Conservation (phyloP, 208 protist genomes). For the Acanthamoeba royreba region DNA sequence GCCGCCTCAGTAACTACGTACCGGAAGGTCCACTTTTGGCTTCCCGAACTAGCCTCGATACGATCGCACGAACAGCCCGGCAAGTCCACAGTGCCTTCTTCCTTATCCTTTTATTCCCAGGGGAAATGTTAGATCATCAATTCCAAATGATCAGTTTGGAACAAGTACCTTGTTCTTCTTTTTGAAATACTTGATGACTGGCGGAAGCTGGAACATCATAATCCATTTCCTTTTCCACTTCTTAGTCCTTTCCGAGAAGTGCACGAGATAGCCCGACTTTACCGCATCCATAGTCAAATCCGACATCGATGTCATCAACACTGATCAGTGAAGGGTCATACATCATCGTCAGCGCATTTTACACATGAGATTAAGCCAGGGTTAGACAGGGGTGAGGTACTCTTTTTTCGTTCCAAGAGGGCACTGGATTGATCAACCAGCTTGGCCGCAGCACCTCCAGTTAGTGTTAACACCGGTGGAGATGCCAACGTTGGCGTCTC, state of each 20-base stretch:
- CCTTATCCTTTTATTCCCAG: background rate
- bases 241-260: background rate
- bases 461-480: background rate
- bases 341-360: background rate
- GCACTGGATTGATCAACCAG: background rate
- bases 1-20: background rate
- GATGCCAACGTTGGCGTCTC: background rate
- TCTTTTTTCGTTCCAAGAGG: background rate
- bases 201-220: background rate
- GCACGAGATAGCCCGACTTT: background rate
- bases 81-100: background rate
- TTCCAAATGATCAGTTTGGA: background rate
- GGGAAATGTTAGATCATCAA: too few relatives aligned
- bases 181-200: background rate
- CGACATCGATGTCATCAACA: background rate
- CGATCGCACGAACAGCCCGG: background rate
- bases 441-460: background rate
- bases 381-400: background rate
- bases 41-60: background rate
- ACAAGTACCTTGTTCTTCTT: background rate
- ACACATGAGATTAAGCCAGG: background rate
- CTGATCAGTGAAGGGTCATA: background rate
- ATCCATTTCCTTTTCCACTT: constrained; percentile 3
- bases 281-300: background rate
- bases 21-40: background rate